Conservation (phyloP, 345 rosid species). For the Laguncularia racemosa region DNA sequence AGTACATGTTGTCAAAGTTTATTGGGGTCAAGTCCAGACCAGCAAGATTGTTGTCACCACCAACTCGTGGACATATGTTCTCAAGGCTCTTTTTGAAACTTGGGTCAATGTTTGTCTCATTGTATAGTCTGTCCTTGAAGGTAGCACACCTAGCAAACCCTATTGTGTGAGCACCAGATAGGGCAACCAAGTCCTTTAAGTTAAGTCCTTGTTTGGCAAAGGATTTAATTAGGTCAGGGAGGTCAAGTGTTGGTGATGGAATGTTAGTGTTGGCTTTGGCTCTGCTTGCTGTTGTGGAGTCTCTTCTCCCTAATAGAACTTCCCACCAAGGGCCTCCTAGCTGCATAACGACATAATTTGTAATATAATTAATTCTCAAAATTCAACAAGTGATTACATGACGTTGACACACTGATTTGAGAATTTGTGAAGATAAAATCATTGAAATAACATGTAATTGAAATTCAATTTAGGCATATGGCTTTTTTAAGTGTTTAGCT, state of each 20-base stretch:
- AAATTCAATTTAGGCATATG: no score
- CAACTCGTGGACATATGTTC: slow-evolving; percentile 21
- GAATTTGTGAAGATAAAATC: no score
- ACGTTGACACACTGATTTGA: no score
- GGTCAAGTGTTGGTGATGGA: slow-evolving; percentile 39
- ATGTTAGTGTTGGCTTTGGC: slow-evolving; percentile 17
- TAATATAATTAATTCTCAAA: no score
- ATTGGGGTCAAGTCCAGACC: slow-evolving; percentile 12
- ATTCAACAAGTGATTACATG: no score
- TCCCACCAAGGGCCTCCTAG: slow-evolving; percentile 45
- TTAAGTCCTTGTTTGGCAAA: no score
- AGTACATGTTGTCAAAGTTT: slow-evolving; percentile 21
- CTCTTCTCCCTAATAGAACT: slow-evolving; percentile 37
- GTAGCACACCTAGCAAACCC: slow-evolving; percentile 25
- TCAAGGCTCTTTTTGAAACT: slow-evolving; percentile 20
- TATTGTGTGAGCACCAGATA: slow-evolving; percentile 50
- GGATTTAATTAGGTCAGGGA: no score
- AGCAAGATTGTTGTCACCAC: slow-evolving; percentile 15
- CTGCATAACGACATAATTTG: slow-evolving; percentile 10
- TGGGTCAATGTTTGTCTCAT: no score
- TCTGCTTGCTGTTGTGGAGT: slow-evolving; percentile 29
- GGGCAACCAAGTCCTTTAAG: slow-evolving; percentile 35
- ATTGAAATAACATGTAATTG: no score
- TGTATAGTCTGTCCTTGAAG: slow-evolving; percentile 26
- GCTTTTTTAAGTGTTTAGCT: no score